A percentile compares a stretch with the other conserved stretches of the same genome.
Evolutionary conservation across 768 basidiomycete species (phyloP).

Genomic region (Kwoniella bestiolae): DNA sequence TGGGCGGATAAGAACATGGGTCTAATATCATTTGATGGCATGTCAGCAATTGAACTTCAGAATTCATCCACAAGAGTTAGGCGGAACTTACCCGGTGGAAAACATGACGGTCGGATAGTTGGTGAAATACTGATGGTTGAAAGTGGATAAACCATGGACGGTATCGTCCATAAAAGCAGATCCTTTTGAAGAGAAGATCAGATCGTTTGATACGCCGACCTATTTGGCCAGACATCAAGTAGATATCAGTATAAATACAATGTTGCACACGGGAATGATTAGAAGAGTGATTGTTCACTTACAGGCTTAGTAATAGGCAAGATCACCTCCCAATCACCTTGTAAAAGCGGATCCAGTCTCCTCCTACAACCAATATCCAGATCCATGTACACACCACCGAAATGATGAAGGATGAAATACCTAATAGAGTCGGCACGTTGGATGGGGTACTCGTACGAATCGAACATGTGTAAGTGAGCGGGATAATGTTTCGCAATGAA

Average conservation of each 20-base stretch:
- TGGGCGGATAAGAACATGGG: slow-evolving; percentile 98
- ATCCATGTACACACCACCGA: slow-evolving; percentile 94
- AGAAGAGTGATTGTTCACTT: slow-evolving; percentile 18
- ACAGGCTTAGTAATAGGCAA: slow-evolving; percentile 89
- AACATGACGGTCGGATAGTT: slow-evolving; percentile 99
- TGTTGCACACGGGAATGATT: too few species aligned
- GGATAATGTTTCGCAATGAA: slow-evolving; percentile 87
- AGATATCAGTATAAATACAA: background rate
- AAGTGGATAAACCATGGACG: slow-evolving; percentile 85
- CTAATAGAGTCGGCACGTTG: slow-evolving; percentile 97
- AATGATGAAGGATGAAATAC: slow-evolving; percentile 95
- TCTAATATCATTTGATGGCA: too few species aligned
- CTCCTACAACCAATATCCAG: slow-evolving; percentile 93
- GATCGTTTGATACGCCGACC: slow-evolving; percentile 95
- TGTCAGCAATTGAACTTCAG: too few species aligned
- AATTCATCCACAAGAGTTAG: background rate
- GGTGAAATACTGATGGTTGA: slow-evolving; percentile 90
- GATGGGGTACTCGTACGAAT: slow-evolving; percentile 86
- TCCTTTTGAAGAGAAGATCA: slow-evolving; percentile 84
- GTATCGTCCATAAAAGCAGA: slow-evolving; percentile 91
- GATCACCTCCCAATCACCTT: slow-evolving; percentile 74
- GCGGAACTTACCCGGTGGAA: slow-evolving; percentile 68
- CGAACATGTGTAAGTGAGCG: slow-evolving; percentile 92
- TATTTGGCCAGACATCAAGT: slow-evolving; percentile 1
- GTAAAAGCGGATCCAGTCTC: slow-evolving; percentile 80